Evolutionary conservation across 192 early-diverging fungal species (phyloP).

Genomic region (Chytriomyces confervae): DNA sequence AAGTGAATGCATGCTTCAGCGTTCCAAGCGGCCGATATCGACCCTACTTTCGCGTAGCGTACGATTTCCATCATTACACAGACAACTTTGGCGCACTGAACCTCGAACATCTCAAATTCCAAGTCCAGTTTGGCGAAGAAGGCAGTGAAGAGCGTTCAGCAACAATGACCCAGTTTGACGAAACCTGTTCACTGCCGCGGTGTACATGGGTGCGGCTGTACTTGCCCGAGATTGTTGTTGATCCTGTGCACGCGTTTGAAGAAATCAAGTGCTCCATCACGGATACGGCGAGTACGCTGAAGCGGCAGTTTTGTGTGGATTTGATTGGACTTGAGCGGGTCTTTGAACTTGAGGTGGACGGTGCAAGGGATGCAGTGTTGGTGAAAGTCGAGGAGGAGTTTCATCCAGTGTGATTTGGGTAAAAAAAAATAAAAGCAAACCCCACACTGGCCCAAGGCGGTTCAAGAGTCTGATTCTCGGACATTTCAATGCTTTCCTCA

Average conservation of each 20-base stretch:
- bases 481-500: too few species aligned
- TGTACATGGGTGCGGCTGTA: background rate
- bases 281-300: background rate
- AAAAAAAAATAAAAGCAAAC: too few species aligned
- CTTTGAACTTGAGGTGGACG: background rate
- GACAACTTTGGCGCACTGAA: background rate
- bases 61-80: background rate
- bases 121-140: background rate
- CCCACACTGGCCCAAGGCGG: too few species aligned
- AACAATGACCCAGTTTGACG: background rate
- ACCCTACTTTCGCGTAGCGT: background rate
- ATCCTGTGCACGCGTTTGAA: background rate
- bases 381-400: too few species aligned
- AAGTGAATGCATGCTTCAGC: background rate
- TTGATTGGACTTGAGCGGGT: background rate
- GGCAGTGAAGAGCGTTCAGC: background rate
- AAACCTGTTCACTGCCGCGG: background rate
- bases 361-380: too few species aligned
- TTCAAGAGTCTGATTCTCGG: too few species aligned
- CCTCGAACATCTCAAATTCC: background rate
- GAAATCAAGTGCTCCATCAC: background rate
- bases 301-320: background rate
- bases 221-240: background rate
- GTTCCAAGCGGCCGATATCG: background rate
- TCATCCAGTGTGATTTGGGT: too few species aligned